Evolutionary conservation across 805 yeast genomes (phyloP).

Genomic region (Lipomyces spencermartinsiae): DNA sequence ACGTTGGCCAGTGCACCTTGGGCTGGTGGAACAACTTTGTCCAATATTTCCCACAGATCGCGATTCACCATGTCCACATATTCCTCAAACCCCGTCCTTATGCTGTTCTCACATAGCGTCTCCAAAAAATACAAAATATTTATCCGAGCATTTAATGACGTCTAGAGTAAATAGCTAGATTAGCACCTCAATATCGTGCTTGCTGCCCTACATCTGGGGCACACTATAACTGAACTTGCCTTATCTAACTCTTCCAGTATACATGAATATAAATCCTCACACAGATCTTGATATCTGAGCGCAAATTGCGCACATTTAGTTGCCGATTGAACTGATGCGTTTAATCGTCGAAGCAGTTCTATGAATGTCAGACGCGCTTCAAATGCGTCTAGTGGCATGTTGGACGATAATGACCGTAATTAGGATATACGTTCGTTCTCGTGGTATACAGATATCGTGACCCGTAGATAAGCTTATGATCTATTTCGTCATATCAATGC

Average conservation of each 20-base stretch:
- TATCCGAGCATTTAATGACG: conserved; percentile 64
- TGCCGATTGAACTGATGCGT: conserved; percentile 60
- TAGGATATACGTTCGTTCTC: no score
- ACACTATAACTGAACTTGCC: conserved; percentile 33
- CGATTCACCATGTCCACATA: conserved; percentile 44
- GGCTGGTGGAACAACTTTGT: conserved; percentile 44
- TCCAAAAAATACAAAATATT: conserved; percentile 75
- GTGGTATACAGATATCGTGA: no score
- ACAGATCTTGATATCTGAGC: conserved; percentile 58
- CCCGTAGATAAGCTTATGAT: no score
- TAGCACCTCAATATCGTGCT: background rate
- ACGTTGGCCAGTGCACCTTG: conserved; percentile 40
- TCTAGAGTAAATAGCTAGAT: conserved; percentile 38
- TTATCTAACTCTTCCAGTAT: conserved; percentile 63
- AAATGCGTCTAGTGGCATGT: conserved; percentile 74
- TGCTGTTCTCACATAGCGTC: conserved; percentile 52
- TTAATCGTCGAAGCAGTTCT: conserved; percentile 66
- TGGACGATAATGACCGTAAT: background rate
- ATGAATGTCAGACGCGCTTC: conserved; percentile 81
- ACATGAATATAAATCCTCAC: conserved; percentile 72
- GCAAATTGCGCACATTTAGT: conserved; percentile 62
- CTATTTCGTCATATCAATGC: no score
- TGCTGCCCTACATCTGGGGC: background rate
- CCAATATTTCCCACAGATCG: conserved; percentile 43
- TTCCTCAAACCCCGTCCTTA: conserved; percentile 42